Base-by-base conservation (phyloP, 2,329 filamentous ascomycete species). In the Fusarium buharicum region DNA sequence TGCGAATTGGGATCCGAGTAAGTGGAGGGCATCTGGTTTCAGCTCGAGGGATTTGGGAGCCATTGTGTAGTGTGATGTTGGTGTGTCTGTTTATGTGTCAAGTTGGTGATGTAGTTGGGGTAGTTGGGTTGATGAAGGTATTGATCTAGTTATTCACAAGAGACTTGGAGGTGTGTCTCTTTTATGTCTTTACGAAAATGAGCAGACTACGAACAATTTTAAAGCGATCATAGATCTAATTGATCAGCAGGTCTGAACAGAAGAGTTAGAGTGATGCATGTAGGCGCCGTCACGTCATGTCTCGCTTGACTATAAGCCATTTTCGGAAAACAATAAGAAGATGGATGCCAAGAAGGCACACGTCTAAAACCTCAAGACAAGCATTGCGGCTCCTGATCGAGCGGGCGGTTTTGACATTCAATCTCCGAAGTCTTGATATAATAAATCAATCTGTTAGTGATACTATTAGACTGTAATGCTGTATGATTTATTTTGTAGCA, bases 1-100 rank as follows among this genome's bases (percentile, higher is more conserved):
- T 36, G 69, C 55, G 37, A 71, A 67, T 36, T 75, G 73, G 10
- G 73, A 72, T 3, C 51, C 43, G 9, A 71, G 18, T 51, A 75
- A 75, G 17, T 17, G 54, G 14, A 53, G 69, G 12, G 48, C 20
- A 3, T 31, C 44, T 2, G 67, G 52, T 3, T 48, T 9, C 2
- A 69, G 36, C 13, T 70, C 55, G 37, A 70, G 51, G 22, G 67
- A 70, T 36, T 70, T 70, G 17, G 67, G 67, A 13, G 54, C 55
- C 70, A 72, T 71, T 34, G 16, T 41, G 47, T 30, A 4, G 16
- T 41, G 47, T 30, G 6, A 13, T 22, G 7, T 14, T 10, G 3
- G 5, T 33, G 2, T 27, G 5, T n/a, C n/a, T 7, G 4, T 4
- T n/a, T 16, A 22, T 33, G 38, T 13, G 18, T 11, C n/a, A 10